phyloP scores from a whole-genome alignment of 768 basidiomycete genomes.

The Polyporus arcularius region DNA sequence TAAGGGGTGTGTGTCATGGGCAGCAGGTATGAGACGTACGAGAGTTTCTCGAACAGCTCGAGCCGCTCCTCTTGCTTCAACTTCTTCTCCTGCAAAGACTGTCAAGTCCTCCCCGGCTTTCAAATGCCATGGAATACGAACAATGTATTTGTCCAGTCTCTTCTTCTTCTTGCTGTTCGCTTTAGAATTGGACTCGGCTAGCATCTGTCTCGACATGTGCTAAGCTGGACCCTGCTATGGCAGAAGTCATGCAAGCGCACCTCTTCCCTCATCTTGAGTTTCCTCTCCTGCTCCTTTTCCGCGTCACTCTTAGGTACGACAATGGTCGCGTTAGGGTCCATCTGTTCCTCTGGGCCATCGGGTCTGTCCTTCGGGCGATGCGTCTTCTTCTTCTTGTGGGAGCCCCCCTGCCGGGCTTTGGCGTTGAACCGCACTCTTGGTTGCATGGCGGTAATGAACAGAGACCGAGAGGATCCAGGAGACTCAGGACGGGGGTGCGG shows the following conservation, averaged over 20 bases:
- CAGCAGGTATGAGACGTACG: slow-evolving; percentile 50
- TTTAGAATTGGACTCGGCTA: slow-evolving; percentile 61
- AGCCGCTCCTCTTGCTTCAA: slow-evolving; percentile 86
- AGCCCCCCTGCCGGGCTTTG: slow-evolving; percentile 27
- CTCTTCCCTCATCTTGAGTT: slow-evolving; percentile 61
- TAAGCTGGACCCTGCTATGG: background rate
- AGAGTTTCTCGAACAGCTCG: slow-evolving; percentile 75
- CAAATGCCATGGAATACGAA: slow-evolving; percentile 36
- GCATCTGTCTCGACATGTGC: slow-evolving; percentile 17
- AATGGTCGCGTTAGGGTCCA: slow-evolving; percentile 61
- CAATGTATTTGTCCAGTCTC: slow-evolving; percentile 90
- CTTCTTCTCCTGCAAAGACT: slow-evolving; percentile 75
- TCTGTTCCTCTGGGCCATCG: slow-evolving; percentile 22
- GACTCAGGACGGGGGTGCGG: background rate
- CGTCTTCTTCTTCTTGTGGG: slow-evolving; percentile 33
- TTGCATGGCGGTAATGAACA: background rate
- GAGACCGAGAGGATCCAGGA: background rate
- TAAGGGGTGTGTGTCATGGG: slow-evolving; percentile 16
- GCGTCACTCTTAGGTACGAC: slow-evolving; percentile 59
- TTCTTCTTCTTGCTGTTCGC: slow-evolving; percentile 87
- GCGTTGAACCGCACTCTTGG: slow-evolving; percentile 25
- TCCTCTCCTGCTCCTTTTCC: slow-evolving; percentile 60
- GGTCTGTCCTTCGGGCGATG: slow-evolving; percentile 15
- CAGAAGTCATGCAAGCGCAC: slow-evolving; percentile 37
- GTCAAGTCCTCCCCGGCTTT: background rate